Evolutionary conservation across 495 filamentous ascomycete genomes (phyloP).

Genomic region (Penicillium maclennaniae): DNA sequence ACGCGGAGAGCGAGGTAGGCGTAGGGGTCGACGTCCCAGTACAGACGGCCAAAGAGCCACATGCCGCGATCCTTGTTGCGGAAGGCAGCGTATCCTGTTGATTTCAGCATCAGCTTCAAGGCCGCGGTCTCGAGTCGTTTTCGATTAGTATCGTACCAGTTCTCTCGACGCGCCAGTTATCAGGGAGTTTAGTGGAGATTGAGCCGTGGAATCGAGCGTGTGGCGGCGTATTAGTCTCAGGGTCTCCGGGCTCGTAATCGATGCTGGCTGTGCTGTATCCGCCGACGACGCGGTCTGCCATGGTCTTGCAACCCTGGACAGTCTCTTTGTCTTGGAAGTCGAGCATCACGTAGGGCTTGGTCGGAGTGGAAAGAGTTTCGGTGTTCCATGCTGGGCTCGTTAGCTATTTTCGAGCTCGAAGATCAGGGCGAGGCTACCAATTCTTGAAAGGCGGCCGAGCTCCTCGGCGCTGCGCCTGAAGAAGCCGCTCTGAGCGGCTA

Average conservation of each 20-base stretch:
- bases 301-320: slow-evolving; percentile 67
- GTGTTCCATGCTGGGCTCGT: slow-evolving; percentile 43
- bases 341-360: slow-evolving; percentile 45
- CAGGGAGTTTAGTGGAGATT: slow-evolving; percentile 78
- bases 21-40: slow-evolving; percentile 89
- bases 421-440: slow-evolving; percentile 35
- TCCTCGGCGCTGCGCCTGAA: slow-evolving; percentile 62
- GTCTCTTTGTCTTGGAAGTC: slow-evolving; percentile 61
- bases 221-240: slow-evolving; percentile 42
- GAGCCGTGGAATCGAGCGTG: slow-evolving; percentile 77
- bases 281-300: slow-evolving; percentile 83
- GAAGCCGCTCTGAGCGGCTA: slow-evolving; percentile 52
- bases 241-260: slow-evolving; percentile 56
- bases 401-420: slow-evolving; percentile 1
- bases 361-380: slow-evolving; percentile 46
- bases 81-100: slow-evolving; percentile 84
- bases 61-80: slow-evolving; percentile 57
- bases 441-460: slow-evolving; percentile 54
- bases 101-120: neutral
- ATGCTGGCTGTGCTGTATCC: slow-evolving; percentile 73
- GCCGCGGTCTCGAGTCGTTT: neutral
- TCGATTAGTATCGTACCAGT: slow-evolving; percentile 53
- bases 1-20: slow-evolving; percentile 83
- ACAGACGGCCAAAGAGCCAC: slow-evolving; percentile 72
- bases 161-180: slow-evolving; percentile 51